Base-by-base conservation (phyloP, 495 filamentous ascomycete species). In the Friedmanniomyces simplex region DNA sequence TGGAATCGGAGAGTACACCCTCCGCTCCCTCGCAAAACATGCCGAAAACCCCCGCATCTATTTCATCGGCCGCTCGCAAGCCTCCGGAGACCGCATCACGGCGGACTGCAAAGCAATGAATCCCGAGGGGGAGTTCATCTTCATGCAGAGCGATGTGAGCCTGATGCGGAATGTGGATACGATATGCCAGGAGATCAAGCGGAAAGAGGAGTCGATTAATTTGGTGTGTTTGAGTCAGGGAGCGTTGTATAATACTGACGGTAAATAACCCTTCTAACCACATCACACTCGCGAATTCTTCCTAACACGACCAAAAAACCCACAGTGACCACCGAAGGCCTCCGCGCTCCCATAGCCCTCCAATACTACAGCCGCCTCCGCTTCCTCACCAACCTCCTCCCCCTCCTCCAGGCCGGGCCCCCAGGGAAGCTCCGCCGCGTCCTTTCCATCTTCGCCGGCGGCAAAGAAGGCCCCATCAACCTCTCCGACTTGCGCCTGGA, bases 341-440 rank as follows among this genome's bases (percentile, higher is more conserved):
- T 74, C 26, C 65, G 72, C 22, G 18, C 56, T 21, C 61, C 66
- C 28, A 64, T 70, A 43, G 61, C 68, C 10, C 56, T 73, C 0
- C 62, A 63, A 14, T 74, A 72, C 62, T 75, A 77, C 62, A 58
- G 67, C 12, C 70, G 73, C 32, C 64, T 72, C 56, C 67, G 68
- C 18, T 72, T 74, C 55, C 58, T 72, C 51, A 20, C 54, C 6
- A 68, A 72, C 26, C 69, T 76, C n/a, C 61, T 72, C 0, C 73
- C 72, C 0, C 59, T 73, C 0, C 69, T 76, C 52, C 25, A 18
- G 2, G 42, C 52, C 14, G 26, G n/a, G n/a, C n/a, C 58, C 14
- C 25, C 26, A 1, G 13, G 52, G n/a, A n/a, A n/a, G 6, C 41
- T 57, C n/a, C 57, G 65, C 3, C 62, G 61, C 14, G 60, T 67